Base-by-base conservation (phyloP, 371 early-diverging fungal genomes). In the Saksenaea oblongispora region DNA sequence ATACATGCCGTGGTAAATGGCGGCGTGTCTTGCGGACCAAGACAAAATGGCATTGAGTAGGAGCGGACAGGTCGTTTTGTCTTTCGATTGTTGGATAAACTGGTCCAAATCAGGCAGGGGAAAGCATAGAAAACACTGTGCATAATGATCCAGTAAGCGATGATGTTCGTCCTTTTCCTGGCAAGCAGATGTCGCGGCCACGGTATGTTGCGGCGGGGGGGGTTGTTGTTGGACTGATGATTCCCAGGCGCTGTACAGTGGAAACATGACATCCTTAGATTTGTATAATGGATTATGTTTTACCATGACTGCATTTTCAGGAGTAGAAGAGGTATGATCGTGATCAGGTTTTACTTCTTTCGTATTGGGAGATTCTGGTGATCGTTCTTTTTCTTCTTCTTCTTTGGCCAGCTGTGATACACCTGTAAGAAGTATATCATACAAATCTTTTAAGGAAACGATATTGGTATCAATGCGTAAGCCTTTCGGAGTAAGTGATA, bases 221-320 rank as follows among this genome's bases (percentile, higher is more conserved):
- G 63, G 34, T 5, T 42, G 34, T 35, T 42, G 22, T 8, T 56
- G 56, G 4, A 34, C 24, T 27, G 57, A 28, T 2, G 80, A 66
- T 17, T 76, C 81, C 81, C 81, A 81, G 10, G 70, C 71, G 27
- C 81, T 81, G 44, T 81, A 81, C 7, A 81, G 64, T n/a, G 81
- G 81, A 47, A 78, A 76, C 8, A 73, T 70, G 15, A 73, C 71
- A 34, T 71, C 59, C 34, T 78, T 68, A 27, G 74, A 64, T 26
- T 70, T 74, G 68, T 76, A 81, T 0, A 78, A 55, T 1, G 76
- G 69, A 24, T 81, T 72, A 17, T 66, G 71, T 34, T 74, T 74
- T 18, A 69, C 57, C 0, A 78, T 57, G 0, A 78, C 73, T 0
- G 70, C 74, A 17, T 70, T 56, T 13, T 69, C 75, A 5, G 66